Evolutionary conservation across 176 grass and related monocot species (phyloP).

Genomic region (Oryza rufipogon): DNA sequence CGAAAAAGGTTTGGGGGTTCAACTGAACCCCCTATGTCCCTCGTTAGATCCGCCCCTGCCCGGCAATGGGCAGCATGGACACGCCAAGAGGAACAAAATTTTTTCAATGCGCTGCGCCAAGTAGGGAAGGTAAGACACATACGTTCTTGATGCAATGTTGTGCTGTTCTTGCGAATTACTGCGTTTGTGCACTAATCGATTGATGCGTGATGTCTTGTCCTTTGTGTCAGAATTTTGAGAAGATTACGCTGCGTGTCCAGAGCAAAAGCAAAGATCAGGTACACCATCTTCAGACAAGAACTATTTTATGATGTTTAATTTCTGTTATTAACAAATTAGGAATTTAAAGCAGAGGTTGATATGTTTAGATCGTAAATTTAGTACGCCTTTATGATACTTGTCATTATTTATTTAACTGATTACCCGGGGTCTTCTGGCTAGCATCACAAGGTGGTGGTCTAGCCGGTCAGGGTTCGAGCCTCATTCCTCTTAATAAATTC

Average conservation of each 20-base stretch:
- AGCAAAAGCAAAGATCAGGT: conserved; percentile 99
- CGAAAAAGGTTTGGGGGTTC: too few species aligned
- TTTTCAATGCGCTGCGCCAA: conserved; percentile 98
- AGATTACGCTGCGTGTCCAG: conserved; percentile 95
- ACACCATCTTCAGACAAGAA: conserved; percentile 33
- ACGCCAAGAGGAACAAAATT: conserved; percentile 91
- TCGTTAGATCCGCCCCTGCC: conserved; percentile 2
- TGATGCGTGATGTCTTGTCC: conserved; percentile 36
- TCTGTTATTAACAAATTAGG: not conserved
- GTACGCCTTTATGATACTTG: conserved; percentile 18
- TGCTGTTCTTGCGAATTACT: conserved; percentile 3
- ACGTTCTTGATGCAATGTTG: conserved; percentile 37
- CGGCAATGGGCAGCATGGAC: conserved; percentile 99
- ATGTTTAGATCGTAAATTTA: not conserved
- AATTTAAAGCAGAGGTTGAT: not conserved
- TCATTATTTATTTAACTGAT: not conserved
- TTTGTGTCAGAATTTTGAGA: conserved; percentile 87
- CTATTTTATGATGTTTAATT: conserved; percentile 17
- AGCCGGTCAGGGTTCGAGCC: too few species aligned
- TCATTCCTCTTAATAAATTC: too few species aligned
- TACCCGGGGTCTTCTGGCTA: not conserved
- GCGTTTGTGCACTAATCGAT: conserved; percentile 17
- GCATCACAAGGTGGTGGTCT: too few species aligned
- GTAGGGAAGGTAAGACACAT: conserved; percentile 83
- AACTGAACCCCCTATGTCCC: too few species aligned